phyloP scores from a whole-genome alignment of 306 rosid species.

The Calophaca sinica region DNA sequence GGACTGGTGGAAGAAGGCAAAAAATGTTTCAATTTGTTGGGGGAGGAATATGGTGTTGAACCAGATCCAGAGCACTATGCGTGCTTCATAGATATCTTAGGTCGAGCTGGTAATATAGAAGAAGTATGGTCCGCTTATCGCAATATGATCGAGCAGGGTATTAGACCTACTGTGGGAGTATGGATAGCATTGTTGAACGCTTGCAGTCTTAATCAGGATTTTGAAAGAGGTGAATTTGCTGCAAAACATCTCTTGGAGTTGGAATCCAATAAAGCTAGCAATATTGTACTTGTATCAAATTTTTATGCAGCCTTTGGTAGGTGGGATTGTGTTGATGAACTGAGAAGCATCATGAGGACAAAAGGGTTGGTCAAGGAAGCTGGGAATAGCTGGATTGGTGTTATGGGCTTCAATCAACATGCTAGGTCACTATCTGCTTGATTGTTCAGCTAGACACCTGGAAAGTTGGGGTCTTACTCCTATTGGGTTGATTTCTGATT shows the following conservation, averaged over 20 bases:
- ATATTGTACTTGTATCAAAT: slow-evolving; percentile 60
- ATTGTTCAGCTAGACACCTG: slow-evolving; percentile 32
- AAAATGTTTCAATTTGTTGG: slow-evolving; percentile 51
- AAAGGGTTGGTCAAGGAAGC: slow-evolving; percentile 69
- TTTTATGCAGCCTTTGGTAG: slow-evolving; percentile 69
- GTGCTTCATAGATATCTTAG: slow-evolving; percentile 65
- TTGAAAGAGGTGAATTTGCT: slow-evolving; percentile 63
- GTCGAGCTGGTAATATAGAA: slow-evolving; percentile 65
- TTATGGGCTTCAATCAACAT: slow-evolving; percentile 39
- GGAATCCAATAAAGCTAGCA: slow-evolving; percentile 63
- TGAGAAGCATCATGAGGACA: slow-evolving; percentile 58
- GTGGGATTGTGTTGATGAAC: slow-evolving; percentile 67
- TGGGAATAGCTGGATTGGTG: slow-evolving; percentile 64
- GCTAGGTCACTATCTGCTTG: slow-evolving; percentile 32
- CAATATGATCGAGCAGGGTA: slow-evolving; percentile 50
- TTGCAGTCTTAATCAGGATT: slow-evolving; percentile 58
- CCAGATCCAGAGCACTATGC: slow-evolving; percentile 69
- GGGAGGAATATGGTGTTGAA: slow-evolving; percentile 56
- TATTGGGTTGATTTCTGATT: neutral
- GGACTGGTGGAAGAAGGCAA: slow-evolving; percentile 71
- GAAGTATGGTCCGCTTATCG: slow-evolving; percentile 57
- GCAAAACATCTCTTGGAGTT: slow-evolving; percentile 59
- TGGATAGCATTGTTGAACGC: slow-evolving; percentile 72
- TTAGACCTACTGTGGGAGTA: slow-evolving; percentile 52
- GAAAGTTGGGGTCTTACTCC: neutral